Conservation (phyloP, 2,329 filamentous ascomycete species). For the Diaporthe caulivora region DNA sequence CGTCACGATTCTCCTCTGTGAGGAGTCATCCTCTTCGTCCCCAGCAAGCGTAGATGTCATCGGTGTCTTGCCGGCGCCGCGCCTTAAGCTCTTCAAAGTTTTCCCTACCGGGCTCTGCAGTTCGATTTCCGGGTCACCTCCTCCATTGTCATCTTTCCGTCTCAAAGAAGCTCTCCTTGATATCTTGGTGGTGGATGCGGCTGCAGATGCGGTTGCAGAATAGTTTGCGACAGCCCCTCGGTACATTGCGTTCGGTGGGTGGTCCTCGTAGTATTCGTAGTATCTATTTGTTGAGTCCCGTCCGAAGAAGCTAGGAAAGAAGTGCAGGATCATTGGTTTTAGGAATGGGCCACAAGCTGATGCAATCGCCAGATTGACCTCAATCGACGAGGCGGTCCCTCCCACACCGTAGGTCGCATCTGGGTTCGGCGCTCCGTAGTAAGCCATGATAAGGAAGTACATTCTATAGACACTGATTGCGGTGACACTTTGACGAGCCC, state of each 20-base stretch:
- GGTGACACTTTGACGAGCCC: not conserved
- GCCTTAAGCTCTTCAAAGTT: not conserved
- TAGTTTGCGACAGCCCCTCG: not conserved
- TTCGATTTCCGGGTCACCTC: not conserved
- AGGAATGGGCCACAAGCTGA: constrained; percentile 43
- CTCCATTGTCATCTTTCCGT: not conserved
- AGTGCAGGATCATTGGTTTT: not conserved
- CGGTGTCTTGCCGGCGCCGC: not conserved
- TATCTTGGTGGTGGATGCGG: not conserved
- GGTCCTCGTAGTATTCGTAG: constrained; percentile 13
- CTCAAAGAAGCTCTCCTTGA: not conserved
- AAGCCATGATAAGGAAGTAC: constrained; percentile 16
- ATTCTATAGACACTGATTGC: constrained; percentile 17
- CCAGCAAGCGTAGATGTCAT: not conserved
- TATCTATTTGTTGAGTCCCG: not conserved
- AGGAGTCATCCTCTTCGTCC: constrained; percentile 25
- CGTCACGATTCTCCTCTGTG: constrained; percentile 21
- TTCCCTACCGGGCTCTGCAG: not conserved
- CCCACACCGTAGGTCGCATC: constrained; percentile 44
- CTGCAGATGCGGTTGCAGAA: constrained; percentile 1
- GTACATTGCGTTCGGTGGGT: not conserved
- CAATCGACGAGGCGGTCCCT: constrained; percentile 45
- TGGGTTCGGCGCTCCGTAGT: constrained; percentile 35
- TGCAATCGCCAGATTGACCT: constrained; percentile 47
- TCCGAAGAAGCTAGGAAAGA: constrained; percentile 17